Evolutionary conservation across 139 green algal species (phyloP).

Genomic region (Chlamydomonas sp.): DNA sequence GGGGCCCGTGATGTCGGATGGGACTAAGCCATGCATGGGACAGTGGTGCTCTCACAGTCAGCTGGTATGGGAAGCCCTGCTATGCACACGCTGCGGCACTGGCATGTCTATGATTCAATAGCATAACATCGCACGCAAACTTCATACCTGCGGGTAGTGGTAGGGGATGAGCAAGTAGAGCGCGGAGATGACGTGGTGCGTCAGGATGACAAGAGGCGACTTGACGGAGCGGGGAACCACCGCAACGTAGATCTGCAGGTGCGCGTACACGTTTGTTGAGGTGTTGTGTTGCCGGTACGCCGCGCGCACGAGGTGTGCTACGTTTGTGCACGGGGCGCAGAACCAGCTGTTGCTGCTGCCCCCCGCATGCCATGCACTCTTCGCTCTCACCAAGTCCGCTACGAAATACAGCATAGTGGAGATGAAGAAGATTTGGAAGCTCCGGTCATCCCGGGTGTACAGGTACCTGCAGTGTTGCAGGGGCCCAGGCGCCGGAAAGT

Average conservation of each 20-base stretch:
- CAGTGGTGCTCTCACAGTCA: background rate
- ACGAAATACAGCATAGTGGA: constrained; percentile 60
- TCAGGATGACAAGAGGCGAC: constrained; percentile 61
- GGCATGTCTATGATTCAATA: too few species aligned
- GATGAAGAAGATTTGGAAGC: constrained; percentile 50
- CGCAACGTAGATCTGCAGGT: constrained; percentile 31
- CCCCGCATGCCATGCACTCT: background rate
- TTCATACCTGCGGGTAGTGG: constrained; percentile 51
- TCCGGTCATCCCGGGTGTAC: constrained; percentile 1
- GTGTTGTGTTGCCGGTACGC: too few species aligned
- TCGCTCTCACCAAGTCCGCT: constrained; percentile 24
- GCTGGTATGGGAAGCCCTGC: too few species aligned
- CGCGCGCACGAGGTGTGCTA: too few species aligned
- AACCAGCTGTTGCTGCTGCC: background rate
- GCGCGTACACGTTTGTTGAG: too few species aligned
- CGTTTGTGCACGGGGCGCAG: too few species aligned
- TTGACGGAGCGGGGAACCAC: constrained; percentile 61
- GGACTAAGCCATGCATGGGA: too few species aligned
- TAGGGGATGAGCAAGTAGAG: constrained; percentile 65
- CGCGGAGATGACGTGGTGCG: constrained; percentile 57
- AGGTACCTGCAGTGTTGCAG: background rate
- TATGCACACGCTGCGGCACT: too few species aligned
- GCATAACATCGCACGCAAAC: too few species aligned
- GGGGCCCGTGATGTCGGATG: too few species aligned
- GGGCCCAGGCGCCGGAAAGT: background rate